Conservation (phyloP, 768 basidiomycete species). For the Lactifluus rugatus region DNA sequence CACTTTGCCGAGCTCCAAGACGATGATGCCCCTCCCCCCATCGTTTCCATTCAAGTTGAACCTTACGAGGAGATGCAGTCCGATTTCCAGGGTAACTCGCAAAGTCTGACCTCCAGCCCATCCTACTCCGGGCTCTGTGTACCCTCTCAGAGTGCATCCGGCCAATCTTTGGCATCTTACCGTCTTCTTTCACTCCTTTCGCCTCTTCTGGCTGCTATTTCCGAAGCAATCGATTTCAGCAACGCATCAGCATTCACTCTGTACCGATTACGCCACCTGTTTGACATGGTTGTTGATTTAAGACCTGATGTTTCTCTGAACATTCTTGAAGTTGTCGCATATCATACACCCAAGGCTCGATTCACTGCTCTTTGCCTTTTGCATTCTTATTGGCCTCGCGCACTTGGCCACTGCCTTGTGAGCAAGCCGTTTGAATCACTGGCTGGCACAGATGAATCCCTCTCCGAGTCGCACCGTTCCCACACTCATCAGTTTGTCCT, state of each 20-base stretch:
- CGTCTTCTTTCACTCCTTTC: conserved; percentile 52
- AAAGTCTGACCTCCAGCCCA: conserved; percentile 18
- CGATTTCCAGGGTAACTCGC: conserved; percentile 17
- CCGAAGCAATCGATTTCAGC: conserved; percentile 44
- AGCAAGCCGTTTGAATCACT: conserved; percentile 41
- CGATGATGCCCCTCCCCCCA: not conserved
- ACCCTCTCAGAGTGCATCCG: conserved; percentile 46
- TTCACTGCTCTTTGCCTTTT: conserved; percentile 47
- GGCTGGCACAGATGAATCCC: conserved; percentile 24
- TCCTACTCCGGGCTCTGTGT: conserved; percentile 9
- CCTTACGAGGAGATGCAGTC: conserved; percentile 3
- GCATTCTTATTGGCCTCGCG: conserved; percentile 54
- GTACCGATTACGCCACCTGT: conserved; percentile 43
- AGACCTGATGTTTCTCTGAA: conserved; percentile 68
- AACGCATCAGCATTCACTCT: conserved; percentile 29
- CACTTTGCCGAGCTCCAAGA: not conserved
- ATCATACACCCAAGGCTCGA: conserved; percentile 47
- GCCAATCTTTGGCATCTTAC: conserved; percentile 46
- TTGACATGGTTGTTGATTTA: conserved; percentile 41
- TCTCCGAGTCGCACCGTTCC: conserved; percentile 31
- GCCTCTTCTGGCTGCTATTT: conserved; percentile 51
- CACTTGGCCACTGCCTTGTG: conserved; percentile 56
- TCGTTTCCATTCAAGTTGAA: conserved; percentile 22
- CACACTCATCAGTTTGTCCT: conserved; percentile 58
- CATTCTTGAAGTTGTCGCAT: conserved; percentile 60